phyloP scores from a whole-genome alignment of 306 rosid species.

The Sechiopsis laciniata region DNA sequence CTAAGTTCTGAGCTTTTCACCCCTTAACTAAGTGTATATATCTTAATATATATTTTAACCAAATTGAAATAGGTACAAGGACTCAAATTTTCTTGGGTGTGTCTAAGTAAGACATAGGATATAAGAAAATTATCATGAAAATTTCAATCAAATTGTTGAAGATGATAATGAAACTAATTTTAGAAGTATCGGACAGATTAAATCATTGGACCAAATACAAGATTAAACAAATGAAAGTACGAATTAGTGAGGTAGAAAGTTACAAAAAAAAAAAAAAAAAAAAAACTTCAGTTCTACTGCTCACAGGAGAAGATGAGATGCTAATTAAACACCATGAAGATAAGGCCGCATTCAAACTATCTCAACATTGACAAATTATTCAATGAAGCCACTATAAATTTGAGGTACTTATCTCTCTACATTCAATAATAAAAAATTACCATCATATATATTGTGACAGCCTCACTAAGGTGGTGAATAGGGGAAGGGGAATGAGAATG shows the following conservation, averaged over 20 bases:
- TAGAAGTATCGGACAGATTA: background rate
- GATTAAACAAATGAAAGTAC: background rate
- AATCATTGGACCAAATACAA: background rate
- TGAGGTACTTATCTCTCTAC: too few species aligned
- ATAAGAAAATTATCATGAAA: background rate
- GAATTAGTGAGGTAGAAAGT: background rate
- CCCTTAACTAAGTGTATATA: too few species aligned
- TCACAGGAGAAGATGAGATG: background rate
- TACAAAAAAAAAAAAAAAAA: background rate
- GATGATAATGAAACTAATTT: background rate
- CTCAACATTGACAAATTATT: too few species aligned
- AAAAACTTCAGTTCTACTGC: background rate
- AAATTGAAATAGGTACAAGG: background rate
- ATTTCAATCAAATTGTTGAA: background rate
- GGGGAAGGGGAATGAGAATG: too few species aligned
- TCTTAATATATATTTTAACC: too few species aligned
- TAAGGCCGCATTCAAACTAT: too few species aligned
- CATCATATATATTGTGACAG: too few species aligned
- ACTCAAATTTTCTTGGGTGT: too few species aligned
- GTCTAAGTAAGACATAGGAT: background rate
- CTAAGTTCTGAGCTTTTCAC: too few species aligned
- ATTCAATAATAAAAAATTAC: too few species aligned
- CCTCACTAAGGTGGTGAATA: too few species aligned
- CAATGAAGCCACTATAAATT: too few species aligned
- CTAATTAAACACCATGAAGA: constrained; percentile 1